These are phyloP conservation scores for Stenocarpella maydis DNA, from an alignment of 2,329 filamentous ascomycete species.

Conservation along the genomic window DNA sequence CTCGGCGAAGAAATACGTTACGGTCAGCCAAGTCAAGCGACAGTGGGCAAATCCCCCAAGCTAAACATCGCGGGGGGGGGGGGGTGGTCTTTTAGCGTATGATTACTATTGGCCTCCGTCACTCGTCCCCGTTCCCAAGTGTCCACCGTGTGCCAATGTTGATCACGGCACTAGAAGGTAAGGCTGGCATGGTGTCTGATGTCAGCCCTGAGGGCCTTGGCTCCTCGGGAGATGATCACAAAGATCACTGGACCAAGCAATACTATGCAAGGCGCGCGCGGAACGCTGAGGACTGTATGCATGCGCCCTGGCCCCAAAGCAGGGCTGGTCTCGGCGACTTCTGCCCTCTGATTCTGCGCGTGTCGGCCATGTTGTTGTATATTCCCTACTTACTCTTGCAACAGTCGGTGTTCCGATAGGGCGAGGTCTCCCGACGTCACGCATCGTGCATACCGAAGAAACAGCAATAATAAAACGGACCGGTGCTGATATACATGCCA, in stretches of 20 bases:
- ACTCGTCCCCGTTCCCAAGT: not conserved
- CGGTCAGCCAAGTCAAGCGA: not conserved
- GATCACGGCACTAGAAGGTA: slow-evolving; percentile 10
- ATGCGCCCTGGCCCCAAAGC: not conserved
- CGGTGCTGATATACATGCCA: not conserved
- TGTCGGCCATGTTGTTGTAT: not conserved
- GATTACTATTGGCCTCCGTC: not conserved
- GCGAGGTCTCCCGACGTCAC: not conserved
- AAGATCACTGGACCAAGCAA: not conserved
- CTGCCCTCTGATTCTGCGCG: not conserved
- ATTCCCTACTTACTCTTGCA: not conserved
- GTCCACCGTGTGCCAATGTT: slow-evolving; percentile 7
- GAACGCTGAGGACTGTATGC: not conserved
- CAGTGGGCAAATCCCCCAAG: not conserved
- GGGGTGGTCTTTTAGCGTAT: not conserved
- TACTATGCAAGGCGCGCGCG: not conserved
- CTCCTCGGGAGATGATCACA: not conserved
- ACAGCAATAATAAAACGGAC: not conserved
- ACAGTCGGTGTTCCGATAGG: not conserved
- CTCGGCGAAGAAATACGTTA: not conserved
- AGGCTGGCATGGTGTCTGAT: slow-evolving; percentile 15
- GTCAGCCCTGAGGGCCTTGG: not conserved
- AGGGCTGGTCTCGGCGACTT: slow-evolving; percentile 6
- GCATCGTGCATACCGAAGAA: not conserved
- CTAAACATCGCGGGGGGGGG: not conserved